Evolutionary conservation across 441 rosid species (phyloP).

Genomic region (Bocquillonia castaneifolia): DNA sequence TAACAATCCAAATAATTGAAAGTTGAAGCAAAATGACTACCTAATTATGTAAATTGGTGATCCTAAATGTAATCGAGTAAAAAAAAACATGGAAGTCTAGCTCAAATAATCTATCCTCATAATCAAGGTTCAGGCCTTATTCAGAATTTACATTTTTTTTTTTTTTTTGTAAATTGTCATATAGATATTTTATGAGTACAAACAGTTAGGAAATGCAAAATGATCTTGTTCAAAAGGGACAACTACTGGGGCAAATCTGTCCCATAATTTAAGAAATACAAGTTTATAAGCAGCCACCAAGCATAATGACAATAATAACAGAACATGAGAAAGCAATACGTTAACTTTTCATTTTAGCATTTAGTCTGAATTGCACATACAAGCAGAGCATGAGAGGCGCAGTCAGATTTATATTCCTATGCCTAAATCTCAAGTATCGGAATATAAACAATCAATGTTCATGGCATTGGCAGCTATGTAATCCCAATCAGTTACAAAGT

Average conservation of each 20-base stretch:
- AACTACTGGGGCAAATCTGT: too few species aligned
- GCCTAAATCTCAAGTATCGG: neutral
- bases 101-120: neutral
- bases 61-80: neutral
- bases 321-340: neutral
- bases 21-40: neutral
- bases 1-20: neutral
- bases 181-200: neutral
- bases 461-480: neutral
- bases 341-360: neutral
- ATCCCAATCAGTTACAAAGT: neutral
- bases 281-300: too few species aligned
- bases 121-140: too few species aligned
- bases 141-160: too few species aligned
- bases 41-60: neutral
- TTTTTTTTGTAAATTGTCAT: neutral
- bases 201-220: neutral
- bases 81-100: neutral
- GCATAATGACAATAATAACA: too few species aligned
- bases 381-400: neutral
- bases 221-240: neutral
- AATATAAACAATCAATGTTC: neutral
- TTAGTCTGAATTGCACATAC: neutral
- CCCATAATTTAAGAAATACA: too few species aligned
- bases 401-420: neutral